A percentile compares a stretch with the other conserved stretches of the same genome.
Conservation (phyloP, 306 rosid species). For the Morella rubra region DNA sequence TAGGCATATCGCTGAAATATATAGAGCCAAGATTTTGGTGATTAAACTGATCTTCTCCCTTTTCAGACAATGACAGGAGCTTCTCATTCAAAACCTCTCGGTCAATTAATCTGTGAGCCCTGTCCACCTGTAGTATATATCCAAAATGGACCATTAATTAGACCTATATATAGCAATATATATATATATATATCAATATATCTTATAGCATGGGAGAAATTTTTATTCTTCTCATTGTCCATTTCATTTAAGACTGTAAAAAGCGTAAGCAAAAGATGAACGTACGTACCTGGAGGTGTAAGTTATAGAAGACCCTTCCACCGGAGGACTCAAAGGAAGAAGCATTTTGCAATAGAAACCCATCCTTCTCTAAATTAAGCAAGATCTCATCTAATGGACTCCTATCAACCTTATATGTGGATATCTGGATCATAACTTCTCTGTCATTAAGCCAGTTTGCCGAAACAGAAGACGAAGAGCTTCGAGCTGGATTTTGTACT, state of each 20-base stretch:
- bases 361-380: conserved; percentile 48
- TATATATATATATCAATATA: no score
- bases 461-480: conserved; percentile 44
- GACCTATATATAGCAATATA: no score
- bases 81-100: conserved; percentile 2
- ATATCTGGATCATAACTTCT: conserved; percentile 58
- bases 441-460: conserved; percentile 42
- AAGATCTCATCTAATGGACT: conserved; percentile 45
- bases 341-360: conserved; percentile 48
- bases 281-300: conserved; percentile 53
- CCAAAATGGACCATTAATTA: background rate
- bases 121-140: background rate
- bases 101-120: background rate
- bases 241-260: background rate
- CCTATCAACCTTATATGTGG: conserved; percentile 28
- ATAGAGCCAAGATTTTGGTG: background rate
- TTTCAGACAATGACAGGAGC: background rate
- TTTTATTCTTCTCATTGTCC: background rate
- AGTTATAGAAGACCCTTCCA: conserved; percentile 48
- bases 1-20: background rate
- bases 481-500: conserved; percentile 5
- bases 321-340: conserved; percentile 57
- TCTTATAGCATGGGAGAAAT: no score
- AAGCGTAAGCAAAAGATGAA: background rate
- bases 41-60: background rate